Evolutionary conservation across 495 filamentous ascomycete genomes (phyloP).

Genomic region (Aspergillus asperescens): DNA sequence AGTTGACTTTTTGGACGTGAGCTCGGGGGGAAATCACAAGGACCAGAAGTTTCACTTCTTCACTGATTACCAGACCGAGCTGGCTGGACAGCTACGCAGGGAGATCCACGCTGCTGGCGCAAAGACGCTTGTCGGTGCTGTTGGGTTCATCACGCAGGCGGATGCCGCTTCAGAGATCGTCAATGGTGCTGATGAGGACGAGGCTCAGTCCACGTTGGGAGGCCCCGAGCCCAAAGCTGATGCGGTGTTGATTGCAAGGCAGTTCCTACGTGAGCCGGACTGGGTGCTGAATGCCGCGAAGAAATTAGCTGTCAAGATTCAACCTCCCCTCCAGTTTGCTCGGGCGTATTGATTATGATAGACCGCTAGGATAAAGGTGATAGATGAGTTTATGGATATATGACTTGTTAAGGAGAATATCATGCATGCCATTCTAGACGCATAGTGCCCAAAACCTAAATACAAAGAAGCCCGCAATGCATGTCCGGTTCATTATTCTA

Average conservation of each 20-base stretch:
- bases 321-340: constrained; percentile 50
- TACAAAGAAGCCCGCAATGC: neutral
- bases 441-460: neutral
- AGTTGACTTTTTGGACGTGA: constrained; percentile 73
- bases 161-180: constrained; percentile 55
- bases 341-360: constrained; percentile 14
- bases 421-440: constrained; percentile 1
- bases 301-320: constrained; percentile 52
- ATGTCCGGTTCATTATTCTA: constrained; percentile 7
- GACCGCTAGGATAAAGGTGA: neutral
- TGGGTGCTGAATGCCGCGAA: constrained; percentile 58
- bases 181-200: constrained; percentile 46
- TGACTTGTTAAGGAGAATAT: neutral
- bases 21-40: constrained; percentile 60
- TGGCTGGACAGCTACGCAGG: constrained; percentile 55
- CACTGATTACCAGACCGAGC: constrained; percentile 57
- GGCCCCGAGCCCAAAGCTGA: constrained; percentile 50
- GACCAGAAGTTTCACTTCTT: constrained; percentile 51
- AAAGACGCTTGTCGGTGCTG: constrained; percentile 60
- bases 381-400: neutral
- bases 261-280: constrained; percentile 63
- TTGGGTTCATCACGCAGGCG: constrained; percentile 64
- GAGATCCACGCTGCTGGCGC: constrained; percentile 51
- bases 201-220: constrained; percentile 34
- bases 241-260: constrained; percentile 56